phyloP scores from a whole-genome alignment of 306 rosid species.

The Dalbergia oliveri region DNA sequence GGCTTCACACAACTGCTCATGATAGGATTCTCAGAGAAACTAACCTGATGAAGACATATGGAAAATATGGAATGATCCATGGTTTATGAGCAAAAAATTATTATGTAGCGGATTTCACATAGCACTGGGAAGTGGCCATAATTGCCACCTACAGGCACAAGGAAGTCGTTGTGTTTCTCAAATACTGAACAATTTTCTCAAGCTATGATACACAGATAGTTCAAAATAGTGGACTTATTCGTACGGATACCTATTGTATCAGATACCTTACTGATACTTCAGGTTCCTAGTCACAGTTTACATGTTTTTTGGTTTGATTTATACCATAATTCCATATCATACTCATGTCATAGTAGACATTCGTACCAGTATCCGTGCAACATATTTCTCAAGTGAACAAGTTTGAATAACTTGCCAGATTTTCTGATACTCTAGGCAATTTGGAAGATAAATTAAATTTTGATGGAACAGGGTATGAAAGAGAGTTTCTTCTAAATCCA shows the following conservation, averaged over 20 bases:
- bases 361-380: no score
- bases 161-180: neutral
- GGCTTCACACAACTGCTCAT: constrained; percentile 89
- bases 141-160: neutral
- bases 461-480: neutral
- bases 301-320: no score
- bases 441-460: neutral
- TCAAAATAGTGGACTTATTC: no score
- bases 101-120: neutral
- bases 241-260: no score
- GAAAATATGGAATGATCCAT: constrained; percentile 35
- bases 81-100: neutral
- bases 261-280: no score
- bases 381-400: neutral
- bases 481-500: neutral
- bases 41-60: constrained; percentile 55
- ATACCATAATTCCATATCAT: no score
- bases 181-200: neutral
- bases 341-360: no score
- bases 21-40: constrained; percentile 58
- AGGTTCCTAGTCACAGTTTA: no score
- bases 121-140: constrained; percentile 15
- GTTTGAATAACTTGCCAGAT: neutral
- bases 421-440: neutral
- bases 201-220: no score